Evolutionary conservation across 202 grass and related monocot genomes (phyloP), one percentile per base, ranked within the genome.

Genomic region (Cymbopogon flexuosus): DNA sequence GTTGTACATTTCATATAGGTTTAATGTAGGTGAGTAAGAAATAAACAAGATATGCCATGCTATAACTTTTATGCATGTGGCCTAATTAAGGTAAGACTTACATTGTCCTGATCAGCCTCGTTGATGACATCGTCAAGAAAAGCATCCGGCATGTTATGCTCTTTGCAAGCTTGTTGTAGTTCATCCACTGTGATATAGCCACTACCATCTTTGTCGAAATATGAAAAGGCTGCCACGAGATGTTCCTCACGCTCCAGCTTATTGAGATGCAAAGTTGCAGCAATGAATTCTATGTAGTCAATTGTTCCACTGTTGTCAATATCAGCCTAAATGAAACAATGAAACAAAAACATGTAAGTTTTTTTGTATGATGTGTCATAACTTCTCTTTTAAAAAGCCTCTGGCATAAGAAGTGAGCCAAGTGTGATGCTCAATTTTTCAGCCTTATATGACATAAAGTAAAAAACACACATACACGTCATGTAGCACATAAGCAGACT

Each of bases 121-220:
- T 92, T 95, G 70, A 95, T 95, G 52, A 91, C 88, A 78, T 95
- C 92, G 7, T 95, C 92, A 70, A 95, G 87, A 86, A 95, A 95
- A 84, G 84, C 89, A 90, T 92, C 92, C 19, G 92, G 81, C 92
- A 95, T 92, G 79, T 95, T 95, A 23, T 95, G 92, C 79, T 95
- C 92, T 73, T 85, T 76, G 78, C 92, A 95, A 86, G 92, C 89
- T 90, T 84, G 66, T 84, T 95, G 92, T 74, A 95, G 82, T 63
- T 95, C 92, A 76, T 95, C 92, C 57, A 95, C 89, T 71, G 92
- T 95, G 73, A 95, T 95, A 67, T 92, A 95, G 69, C 92, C 92
- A 65, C 92, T 95, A 66, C 85, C 85, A 81, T 95, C 92, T 84
- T 94, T 94, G 76, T 94, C 92, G 41, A 94, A 94, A 79, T 94